Base-by-base conservation (phyloP, 129 eudicot species). In the Centaurea solstitialis region DNA sequence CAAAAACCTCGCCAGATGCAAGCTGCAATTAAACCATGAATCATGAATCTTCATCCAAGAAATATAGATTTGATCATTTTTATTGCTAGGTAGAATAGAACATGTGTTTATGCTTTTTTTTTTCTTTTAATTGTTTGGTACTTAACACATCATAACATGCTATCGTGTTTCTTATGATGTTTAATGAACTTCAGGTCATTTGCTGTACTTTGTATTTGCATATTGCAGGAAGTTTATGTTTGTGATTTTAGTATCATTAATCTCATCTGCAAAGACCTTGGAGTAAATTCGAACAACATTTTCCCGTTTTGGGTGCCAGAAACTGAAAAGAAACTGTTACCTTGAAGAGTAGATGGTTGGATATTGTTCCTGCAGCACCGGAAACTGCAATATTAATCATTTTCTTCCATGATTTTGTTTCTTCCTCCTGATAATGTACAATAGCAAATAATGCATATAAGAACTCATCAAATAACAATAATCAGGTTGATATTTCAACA, bases 321-420 rank as follows among this genome's bases (percentile, higher is more conserved):
- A 69, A 50, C 70, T 1, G n/a, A 40, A 39, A 79, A 28, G 1
- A 33, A 6, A 39, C 22, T n/a, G 87, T 88, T 85, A 96, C 98
- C 86, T 96, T 96, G 82, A 96, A 96, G 75, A 96, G 93, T 50
- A 96, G 87, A 87, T 96, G 99, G 75, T 96, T 96, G 12, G 99
- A 91, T 65, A 96, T 96, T 97, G 89, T 96, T 66, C 98, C 99
- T 62, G 99, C 98, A 30, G 99, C 99, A 88, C 99, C 99, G 3
- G 99, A 96, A 66, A 96, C 99, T 68, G 93, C 95, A 73, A 93
- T 76, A 40, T 88, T 96, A 9, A 91, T 89, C 86, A 89, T 35
- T 82, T 96, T 96, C 88, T 96, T 96, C 99, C 99, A 96, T 28
- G 97, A 75, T 76, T 89, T 89, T 37, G 98, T 93, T 84, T 96